Evolutionary conservation across 768 basidiomycete genomes (phyloP).

Genomic region (Lepiota venenata): DNA sequence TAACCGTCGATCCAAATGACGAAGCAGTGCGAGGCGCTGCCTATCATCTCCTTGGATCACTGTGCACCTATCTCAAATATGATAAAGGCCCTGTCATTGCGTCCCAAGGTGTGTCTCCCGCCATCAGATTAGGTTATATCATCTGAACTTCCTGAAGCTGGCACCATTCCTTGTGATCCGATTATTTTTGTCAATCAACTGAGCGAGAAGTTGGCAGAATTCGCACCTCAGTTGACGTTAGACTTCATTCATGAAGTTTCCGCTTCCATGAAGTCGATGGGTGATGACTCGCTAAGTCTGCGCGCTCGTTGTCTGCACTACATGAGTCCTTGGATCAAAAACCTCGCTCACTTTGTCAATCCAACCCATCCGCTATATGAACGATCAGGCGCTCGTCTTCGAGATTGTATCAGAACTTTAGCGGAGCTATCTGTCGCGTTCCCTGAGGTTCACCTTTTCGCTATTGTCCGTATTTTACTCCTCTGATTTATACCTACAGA

Average conservation of each 20-base stretch:
- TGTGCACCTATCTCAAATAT: conserved; percentile 75
- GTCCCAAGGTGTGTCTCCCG: conserved; percentile 50
- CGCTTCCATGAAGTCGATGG: conserved; percentile 56
- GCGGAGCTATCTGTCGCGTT: conserved; percentile 73
- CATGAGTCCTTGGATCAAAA: conserved; percentile 86
- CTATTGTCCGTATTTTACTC: not conserved
- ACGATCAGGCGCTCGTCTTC: conserved; percentile 67
- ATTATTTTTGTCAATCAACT: conserved; percentile 58
- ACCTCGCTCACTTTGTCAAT: conserved; percentile 68
- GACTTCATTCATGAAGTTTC: conserved; percentile 89
- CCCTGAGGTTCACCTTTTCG: conserved; percentile 50
- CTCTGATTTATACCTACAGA: conserved; percentile 32
- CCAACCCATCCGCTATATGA: conserved; percentile 68
- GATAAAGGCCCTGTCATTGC: conserved; percentile 71
- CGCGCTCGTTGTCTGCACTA: conserved; percentile 77
- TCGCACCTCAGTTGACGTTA: conserved; percentile 79
- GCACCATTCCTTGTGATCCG: conserved; percentile 67
- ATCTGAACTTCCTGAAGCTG: conserved; percentile 37
- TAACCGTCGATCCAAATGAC: conserved; percentile 71
- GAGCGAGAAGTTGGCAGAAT: conserved; percentile 69
- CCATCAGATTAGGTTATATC: not conserved
- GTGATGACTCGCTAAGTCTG: conserved; percentile 38
- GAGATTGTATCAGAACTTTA: conserved; percentile 78
- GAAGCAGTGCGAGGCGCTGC: conserved; percentile 77
- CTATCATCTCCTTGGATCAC: conserved; percentile 74